Percentiles rank a stretch among this genome's conserved stretches.
phyloP scores from a whole-genome alignment of 176 grass and related monocot species.

The bread wheat (Triticum aestivum) region IWGSC_CS_RefSeq_v2.1 NC_057799.1:72954976-72955475 shows the following conservation, averaged over 20 bases:
- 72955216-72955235: conserved; percentile 70
- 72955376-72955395: not conserved
- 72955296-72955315: conserved; percentile 36
- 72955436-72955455: conserved; percentile 7
- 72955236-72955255: conserved; percentile 96
- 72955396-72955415: not conserved
- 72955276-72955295: conserved; percentile 70
- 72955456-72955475: conserved; percentile 24
- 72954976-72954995: conserved; percentile 69
- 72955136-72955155: conserved; percentile 93
- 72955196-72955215: conserved; percentile 54
- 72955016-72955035: conserved; percentile 69
- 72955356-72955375: conserved; percentile 23
- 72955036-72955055: conserved; percentile 88
- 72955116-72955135: conserved; percentile 72
- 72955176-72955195: conserved; percentile 72
- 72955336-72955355: conserved; percentile 16
- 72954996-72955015: conserved; percentile 90
- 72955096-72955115: conserved; percentile 66
- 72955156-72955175: conserved; percentile 84
- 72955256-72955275: conserved; percentile 98
- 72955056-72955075: conserved; percentile 86
- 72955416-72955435: not conserved
- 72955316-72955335: conserved; percentile 20
- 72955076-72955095: conserved; percentile 80